These are phyloP conservation scores for Discostella stelligera DNA, from an alignment of 352 stramenopile species.

Conservation along the genomic window DNA sequence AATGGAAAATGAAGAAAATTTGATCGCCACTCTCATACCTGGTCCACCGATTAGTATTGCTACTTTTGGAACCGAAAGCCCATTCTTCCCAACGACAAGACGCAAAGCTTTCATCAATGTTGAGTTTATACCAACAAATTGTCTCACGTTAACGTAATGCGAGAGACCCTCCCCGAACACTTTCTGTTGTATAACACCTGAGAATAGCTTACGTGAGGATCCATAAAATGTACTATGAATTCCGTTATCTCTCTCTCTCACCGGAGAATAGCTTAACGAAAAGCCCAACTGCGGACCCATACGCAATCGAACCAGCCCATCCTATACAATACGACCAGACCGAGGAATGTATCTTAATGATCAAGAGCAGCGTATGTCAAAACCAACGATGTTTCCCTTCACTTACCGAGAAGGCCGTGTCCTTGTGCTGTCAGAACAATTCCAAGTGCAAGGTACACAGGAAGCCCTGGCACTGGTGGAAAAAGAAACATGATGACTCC, in stretches of 20 bases:
- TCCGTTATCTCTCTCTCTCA: too few species aligned
- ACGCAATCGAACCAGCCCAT: conserved; percentile 51
- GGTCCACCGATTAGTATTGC: conserved; percentile 75
- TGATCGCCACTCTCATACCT: conserved; percentile 50
- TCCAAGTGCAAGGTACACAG: conserved; percentile 75
- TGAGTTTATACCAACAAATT: conserved; percentile 74
- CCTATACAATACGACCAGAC: conserved; percentile 4
- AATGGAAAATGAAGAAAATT: too few species aligned
- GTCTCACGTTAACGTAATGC: conserved; percentile 50
- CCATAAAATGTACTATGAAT: too few species aligned
- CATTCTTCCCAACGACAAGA: conserved; percentile 59
- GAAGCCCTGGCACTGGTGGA: conserved; percentile 73
- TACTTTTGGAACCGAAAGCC: conserved; percentile 74
- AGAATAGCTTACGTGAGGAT: conserved; percentile 75
- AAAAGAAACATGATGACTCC: conserved; percentile 77
- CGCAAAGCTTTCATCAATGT: conserved; percentile 65
- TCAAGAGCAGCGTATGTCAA: background rate
- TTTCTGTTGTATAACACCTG: conserved; percentile 76
- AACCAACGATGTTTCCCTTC: background rate
- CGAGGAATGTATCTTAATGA: background rate
- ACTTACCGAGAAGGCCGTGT: conserved; percentile 42
- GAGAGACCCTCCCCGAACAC: conserved; percentile 69
- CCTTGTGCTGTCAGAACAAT: conserved; percentile 65
- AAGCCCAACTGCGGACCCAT: conserved; percentile 54
- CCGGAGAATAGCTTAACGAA: conserved; percentile 72